Evolutionary conservation across 257 asterid species (phyloP).

Genomic region (Ajuga chamaepitys): DNA sequence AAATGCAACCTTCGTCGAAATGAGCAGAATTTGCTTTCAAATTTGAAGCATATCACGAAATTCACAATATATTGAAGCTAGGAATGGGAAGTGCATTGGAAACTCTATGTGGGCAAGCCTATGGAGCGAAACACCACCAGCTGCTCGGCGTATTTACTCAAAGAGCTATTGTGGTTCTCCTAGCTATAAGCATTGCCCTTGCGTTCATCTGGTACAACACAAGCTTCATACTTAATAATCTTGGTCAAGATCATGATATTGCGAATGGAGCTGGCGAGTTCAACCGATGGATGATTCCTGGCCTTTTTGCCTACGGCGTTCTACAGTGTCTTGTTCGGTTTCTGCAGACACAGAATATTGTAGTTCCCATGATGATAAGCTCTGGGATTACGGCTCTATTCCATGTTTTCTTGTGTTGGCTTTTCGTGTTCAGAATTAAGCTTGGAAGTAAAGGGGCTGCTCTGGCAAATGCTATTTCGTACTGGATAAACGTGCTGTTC

Average conservation of each 20-base stretch:
- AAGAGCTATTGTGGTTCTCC: constrained; percentile 42
- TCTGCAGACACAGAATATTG: constrained; percentile 50
- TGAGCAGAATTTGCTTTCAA: too few relatives aligned
- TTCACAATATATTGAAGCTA: constrained; percentile 35
- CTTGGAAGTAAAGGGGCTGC: constrained; percentile 59
- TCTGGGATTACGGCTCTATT: constrained; percentile 36
- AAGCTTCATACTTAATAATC: constrained; percentile 30
- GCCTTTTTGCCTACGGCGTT: constrained; percentile 47
- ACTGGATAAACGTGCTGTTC: constrained; percentile 49
- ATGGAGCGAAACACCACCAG: constrained; percentile 53
- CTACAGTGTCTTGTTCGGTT: constrained; percentile 54
- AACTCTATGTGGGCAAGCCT: constrained; percentile 61
- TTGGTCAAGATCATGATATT: constrained; percentile 51
- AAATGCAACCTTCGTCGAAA: too few relatives aligned
- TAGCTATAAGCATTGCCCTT: constrained; percentile 32
- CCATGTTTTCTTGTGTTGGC: constrained; percentile 51
- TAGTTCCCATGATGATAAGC: constrained; percentile 52
- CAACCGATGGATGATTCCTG: constrained; percentile 56
- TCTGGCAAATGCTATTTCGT: constrained; percentile 47
- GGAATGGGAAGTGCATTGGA: constrained; percentile 77
- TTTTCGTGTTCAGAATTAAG: constrained; percentile 30
- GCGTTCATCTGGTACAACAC: constrained; percentile 50
- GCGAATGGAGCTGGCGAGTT: constrained; percentile 48
- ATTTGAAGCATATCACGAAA: too few relatives aligned
- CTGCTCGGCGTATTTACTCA: constrained; percentile 49